Percentiles rank a stretch among this genome's conserved stretches.
Conservation (phyloP, 1,284 basidiomycete genomes). For the Irpex sp. region DNA sequence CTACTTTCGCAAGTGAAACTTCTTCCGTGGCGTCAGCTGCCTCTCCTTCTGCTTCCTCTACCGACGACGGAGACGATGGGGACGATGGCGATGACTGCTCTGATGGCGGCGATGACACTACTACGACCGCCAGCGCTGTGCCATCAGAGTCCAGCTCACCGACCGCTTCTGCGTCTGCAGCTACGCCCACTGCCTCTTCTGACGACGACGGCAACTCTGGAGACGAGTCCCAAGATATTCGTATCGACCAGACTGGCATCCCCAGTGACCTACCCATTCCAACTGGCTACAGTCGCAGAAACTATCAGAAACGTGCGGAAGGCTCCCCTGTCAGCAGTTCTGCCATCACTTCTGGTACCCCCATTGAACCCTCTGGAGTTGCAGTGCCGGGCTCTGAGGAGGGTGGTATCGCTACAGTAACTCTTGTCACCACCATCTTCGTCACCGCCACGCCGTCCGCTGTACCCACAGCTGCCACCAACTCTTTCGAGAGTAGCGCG, state of each 20-base stretch:
- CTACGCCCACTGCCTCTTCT: background rate
- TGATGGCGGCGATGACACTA: background rate
- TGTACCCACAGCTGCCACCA: background rate
- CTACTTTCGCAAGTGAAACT: background rate
- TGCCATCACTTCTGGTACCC: background rate
- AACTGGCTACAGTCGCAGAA: constrained; percentile 1
- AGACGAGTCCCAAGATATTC: constrained; percentile 1
- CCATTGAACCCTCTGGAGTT: constrained; percentile 1
- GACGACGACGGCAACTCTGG: background rate
- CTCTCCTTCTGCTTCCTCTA: constrained; percentile 3
- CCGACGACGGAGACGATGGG: constrained; percentile 6
- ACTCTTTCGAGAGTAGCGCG: background rate
- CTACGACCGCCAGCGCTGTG: too few relatives aligned
- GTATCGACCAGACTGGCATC: background rate
- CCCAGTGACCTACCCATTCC: background rate
- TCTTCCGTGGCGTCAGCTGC: constrained; percentile 7
- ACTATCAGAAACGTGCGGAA: background rate
- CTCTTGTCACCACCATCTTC: constrained; percentile 8
- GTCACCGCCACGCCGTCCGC: constrained; percentile 7
- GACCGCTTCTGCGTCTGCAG: background rate
- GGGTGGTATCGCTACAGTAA: constrained; percentile 5
- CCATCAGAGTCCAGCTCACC: background rate
- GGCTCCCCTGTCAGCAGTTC: background rate
- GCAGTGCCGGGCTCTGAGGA: background rate
- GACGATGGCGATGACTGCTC: background rate